phyloP scores from a whole-genome alignment of 2,329 filamentous ascomycete genomes.

The Cladosporium sphaerospermum region DNA sequence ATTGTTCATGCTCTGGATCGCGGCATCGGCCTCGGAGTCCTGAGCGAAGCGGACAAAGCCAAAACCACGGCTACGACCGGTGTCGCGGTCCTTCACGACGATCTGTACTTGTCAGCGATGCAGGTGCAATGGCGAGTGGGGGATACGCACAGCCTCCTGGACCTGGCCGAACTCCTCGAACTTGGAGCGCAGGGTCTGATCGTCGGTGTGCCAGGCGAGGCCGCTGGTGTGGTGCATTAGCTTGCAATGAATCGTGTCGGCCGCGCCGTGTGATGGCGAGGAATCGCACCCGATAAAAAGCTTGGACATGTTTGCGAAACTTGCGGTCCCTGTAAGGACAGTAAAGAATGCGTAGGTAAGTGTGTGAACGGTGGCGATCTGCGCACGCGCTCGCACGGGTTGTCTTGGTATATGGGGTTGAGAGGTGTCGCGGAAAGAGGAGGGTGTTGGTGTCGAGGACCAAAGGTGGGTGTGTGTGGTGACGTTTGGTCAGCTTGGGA shows the following conservation, averaged over 20 bases:
- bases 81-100: constrained; percentile 96
- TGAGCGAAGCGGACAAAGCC: constrained; percentile 87
- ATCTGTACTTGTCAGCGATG: constrained; percentile 52
- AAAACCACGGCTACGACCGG: constrained; percentile 92
- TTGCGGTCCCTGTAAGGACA: constrained; percentile 26
- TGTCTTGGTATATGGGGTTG: neutral
- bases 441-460: neutral
- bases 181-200: constrained; percentile 76
- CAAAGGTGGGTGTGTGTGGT: neutral
- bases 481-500: constrained; percentile 2
- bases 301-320: constrained; percentile 66
- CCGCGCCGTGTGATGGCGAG: neutral
- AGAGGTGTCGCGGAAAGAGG: neutral
- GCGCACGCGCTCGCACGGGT: neutral
- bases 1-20: constrained; percentile 77
- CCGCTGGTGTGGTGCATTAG: constrained; percentile 52
- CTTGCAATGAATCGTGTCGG: neutral
- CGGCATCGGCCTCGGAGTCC: constrained; percentile 68
- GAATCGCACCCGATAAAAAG: constrained; percentile 81
- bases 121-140: neutral
- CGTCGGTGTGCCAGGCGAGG: constrained; percentile 97
- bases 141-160: constrained; percentile 81
- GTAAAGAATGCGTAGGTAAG: constrained; percentile 16
- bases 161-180: constrained; percentile 88
- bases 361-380: neutral